Evolutionary conservation across 768 basidiomycete genomes (phyloP).

Genomic region (Boletus huronensis): DNA sequence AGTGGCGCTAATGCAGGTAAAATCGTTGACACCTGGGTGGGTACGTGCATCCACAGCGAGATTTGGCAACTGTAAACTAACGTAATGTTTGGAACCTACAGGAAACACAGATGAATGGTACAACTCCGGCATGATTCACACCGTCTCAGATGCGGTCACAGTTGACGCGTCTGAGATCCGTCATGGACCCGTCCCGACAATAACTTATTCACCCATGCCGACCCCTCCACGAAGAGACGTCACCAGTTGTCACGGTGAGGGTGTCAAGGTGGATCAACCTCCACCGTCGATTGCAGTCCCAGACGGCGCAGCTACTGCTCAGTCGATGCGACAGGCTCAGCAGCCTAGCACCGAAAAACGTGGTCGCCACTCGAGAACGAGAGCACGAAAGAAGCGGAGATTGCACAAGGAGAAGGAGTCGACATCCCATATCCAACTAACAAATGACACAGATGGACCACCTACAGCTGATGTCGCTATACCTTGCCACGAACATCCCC

Average conservation of each 20-base stretch:
- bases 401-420: conserved; percentile 6
- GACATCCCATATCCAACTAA: neutral
- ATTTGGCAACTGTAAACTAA: neutral
- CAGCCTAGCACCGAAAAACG: neutral
- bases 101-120: conserved; percentile 27
- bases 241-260: neutral
- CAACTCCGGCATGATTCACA: conserved; percentile 10
- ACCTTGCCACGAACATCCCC: conserved; percentile 3
- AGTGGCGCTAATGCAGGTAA: conserved; percentile 26
- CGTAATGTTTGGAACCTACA: neutral
- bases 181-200: neutral
- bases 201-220: neutral
- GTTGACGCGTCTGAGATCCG: conserved; percentile 4
- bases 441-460: neutral
- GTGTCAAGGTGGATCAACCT: neutral
- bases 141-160: conserved; percentile 12
- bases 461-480: neutral
- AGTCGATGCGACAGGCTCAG: neutral
- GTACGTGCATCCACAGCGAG: conserved; percentile 25
- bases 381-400: conserved; percentile 17
- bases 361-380: neutral
- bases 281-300: neutral
- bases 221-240: neutral
- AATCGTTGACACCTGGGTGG: conserved; percentile 40
- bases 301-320: neutral